Evolutionary conservation across 2,329 filamentous ascomycete species (phyloP).

Genomic region (Xylaria sp.): DNA sequence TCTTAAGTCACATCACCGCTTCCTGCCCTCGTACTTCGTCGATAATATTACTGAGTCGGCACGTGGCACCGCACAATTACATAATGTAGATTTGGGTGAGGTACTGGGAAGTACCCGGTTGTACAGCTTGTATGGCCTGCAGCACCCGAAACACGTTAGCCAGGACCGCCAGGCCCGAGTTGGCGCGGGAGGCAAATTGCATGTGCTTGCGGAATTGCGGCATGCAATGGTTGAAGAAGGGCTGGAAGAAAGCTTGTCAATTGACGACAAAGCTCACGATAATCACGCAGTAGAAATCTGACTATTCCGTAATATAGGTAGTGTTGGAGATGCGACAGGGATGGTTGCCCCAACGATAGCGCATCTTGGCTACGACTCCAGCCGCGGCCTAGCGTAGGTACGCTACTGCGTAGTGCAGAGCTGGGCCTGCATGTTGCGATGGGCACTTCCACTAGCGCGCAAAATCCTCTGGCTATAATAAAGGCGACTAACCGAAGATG

Average conservation of each 20-base stretch:
- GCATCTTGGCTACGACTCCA: background rate
- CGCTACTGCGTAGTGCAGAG: background rate
- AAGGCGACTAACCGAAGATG: background rate
- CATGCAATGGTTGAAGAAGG: background rate
- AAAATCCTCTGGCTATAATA: background rate
- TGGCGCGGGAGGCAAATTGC: background rate
- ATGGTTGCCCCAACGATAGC: background rate
- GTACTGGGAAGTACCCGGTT: background rate
- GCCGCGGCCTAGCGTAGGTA: background rate
- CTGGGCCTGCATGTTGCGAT: too few species aligned
- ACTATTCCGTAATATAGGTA: conserved; percentile 1
- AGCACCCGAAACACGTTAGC: background rate
- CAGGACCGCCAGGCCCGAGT: background rate
- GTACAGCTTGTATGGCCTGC: background rate
- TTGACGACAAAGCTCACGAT: conserved; percentile 18
- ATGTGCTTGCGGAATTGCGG: background rate
- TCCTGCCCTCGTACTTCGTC: background rate
- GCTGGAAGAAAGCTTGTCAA: background rate
- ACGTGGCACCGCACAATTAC: background rate
- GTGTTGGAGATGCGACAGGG: conserved; percentile 11
- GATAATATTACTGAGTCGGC: background rate
- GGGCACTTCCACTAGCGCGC: too few species aligned
- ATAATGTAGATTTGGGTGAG: background rate
- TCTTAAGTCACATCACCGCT: background rate
- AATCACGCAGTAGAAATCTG: conserved; percentile 2